phyloP scores from a whole-genome alignment of 2,329 filamentous ascomycete species.

The Xylaria sp. region DNA sequence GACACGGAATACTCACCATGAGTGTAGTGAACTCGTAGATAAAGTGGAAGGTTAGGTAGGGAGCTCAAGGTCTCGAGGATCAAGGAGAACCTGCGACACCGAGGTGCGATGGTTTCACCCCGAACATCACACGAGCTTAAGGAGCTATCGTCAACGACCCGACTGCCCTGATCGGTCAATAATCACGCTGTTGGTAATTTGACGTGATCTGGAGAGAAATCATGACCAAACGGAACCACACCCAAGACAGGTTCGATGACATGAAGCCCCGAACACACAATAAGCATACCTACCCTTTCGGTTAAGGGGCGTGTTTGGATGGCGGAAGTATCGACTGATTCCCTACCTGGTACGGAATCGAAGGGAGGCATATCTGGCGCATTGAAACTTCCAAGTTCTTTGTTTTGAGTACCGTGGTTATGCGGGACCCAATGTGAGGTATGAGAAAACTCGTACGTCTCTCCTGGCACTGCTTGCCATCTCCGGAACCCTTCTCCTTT shows the following conservation, averaged over 20 bases:
- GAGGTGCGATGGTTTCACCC: neutral
- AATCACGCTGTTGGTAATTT: neutral
- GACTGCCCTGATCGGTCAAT: neutral
- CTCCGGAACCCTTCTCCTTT: conserved; percentile 6
- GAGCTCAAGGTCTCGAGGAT: neutral
- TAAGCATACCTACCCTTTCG: neutral
- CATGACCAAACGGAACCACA: neutral
- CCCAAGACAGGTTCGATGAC: neutral
- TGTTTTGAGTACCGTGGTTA: neutral
- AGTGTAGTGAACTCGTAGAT: too few relatives aligned
- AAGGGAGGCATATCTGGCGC: neutral
- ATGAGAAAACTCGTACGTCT: neutral
- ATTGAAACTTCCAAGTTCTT: neutral
- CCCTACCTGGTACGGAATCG: neutral
- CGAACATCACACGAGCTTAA: neutral
- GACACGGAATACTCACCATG: too few relatives aligned
- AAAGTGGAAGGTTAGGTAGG: too few relatives aligned
- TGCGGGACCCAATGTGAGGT: neutral
- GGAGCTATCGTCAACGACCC: neutral
- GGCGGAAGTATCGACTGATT: neutral
- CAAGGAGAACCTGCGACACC: neutral
- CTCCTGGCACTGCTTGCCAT: neutral
- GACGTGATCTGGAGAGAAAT: neutral
- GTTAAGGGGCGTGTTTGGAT: too few relatives aligned
- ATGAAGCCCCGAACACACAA: neutral